Base-by-base conservation (phyloP, 169 alveolate species). In the Eimeria tenella region DNA sequence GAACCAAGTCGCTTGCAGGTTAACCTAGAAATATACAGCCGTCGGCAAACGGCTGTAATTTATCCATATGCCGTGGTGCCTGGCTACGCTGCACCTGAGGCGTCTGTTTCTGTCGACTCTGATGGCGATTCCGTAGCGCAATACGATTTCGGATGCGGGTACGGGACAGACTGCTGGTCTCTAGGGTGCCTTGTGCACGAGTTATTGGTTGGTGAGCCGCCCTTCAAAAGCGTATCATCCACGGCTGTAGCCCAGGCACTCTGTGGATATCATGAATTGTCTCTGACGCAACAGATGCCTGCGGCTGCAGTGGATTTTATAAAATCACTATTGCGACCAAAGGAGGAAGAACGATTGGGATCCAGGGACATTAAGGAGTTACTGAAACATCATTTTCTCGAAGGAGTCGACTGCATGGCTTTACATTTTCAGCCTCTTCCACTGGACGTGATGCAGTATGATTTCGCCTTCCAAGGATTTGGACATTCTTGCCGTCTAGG, bases 91-190 rank as follows among this genome's bases (percentile, higher is more conserved):
- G 42, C 91, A 5, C 91, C 91, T 0, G 79, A 83, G 79, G 15
- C 58, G 60, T 83, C 60, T 83, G 74, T 83, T 23, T 17, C 79
- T 31, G 15, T 83, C 5, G 62, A 56, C 79, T 17, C 13, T 0
- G 77, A 62, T 5, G 91, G 79, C 5, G 79, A 83, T 55, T 58
- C 56, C 11, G 91, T 60, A 4, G 77, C 50, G 19, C 74, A 60
- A 31, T 63, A 58, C 77, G 77, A 83, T 56, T 21, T 42, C 50
- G 79, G 79, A 15, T 56, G 79, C 50, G 91, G 91, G 21, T 83
- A 31, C n/a, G 91, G 91, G 5, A 60, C 90, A 11, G 90, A 81
- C 62, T 83, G 74, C 79, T 83, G 91, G 91, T 83, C 91, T 3
- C 52, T 83, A 8, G 91, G 91, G 25, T 83, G 79, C 21, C 49